phyloP scores from a whole-genome alignment of 371 early-diverging fungal genomes.

The Mucor sp. region DNA sequence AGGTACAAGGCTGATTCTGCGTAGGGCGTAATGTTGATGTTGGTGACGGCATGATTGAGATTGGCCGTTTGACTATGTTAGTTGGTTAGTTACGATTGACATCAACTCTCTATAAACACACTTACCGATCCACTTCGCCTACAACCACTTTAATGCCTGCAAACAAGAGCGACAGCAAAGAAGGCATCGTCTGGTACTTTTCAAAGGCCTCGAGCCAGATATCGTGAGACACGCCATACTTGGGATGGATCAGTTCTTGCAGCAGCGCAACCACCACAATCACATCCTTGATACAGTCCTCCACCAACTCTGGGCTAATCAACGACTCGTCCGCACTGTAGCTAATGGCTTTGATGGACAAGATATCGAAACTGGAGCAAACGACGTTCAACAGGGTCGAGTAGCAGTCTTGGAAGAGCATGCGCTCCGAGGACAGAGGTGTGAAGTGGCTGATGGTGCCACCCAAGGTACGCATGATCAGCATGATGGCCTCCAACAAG shows the following conservation, averaged over 20 bases:
- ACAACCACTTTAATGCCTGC: constrained; percentile 36
- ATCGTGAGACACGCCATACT: constrained; percentile 20
- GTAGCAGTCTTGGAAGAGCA: not conserved
- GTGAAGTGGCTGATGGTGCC: constrained; percentile 5
- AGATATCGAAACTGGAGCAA: constrained; percentile 39
- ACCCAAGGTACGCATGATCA: constrained; percentile 38
- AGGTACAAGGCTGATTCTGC: constrained; percentile 44
- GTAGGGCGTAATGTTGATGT: constrained; percentile 40
- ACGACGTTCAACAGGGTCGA: constrained; percentile 8
- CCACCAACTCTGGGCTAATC: constrained; percentile 15
- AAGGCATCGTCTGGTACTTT: constrained; percentile 27
- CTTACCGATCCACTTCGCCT: constrained; percentile 41
- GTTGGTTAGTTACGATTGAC: no score
- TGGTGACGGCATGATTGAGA: constrained; percentile 12
- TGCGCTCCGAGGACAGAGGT: not conserved
- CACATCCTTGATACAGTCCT: constrained; percentile 40
- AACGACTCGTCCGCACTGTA: constrained; percentile 24
- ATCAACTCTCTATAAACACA: no score
- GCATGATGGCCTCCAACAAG: constrained; percentile 36
- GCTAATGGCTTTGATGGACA: constrained; percentile 28
- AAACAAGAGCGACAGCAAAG: constrained; percentile 26
- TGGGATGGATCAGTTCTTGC: constrained; percentile 33
- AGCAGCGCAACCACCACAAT: constrained; percentile 36
- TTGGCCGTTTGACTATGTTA: constrained; percentile 25
- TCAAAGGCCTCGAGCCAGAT: constrained; percentile 32